Evolutionary conservation across 2,329 filamentous ascomycete genomes (phyloP), one percentile per base, ranked within the genome.

Genomic region (Acrodontium crateriforme): DNA sequence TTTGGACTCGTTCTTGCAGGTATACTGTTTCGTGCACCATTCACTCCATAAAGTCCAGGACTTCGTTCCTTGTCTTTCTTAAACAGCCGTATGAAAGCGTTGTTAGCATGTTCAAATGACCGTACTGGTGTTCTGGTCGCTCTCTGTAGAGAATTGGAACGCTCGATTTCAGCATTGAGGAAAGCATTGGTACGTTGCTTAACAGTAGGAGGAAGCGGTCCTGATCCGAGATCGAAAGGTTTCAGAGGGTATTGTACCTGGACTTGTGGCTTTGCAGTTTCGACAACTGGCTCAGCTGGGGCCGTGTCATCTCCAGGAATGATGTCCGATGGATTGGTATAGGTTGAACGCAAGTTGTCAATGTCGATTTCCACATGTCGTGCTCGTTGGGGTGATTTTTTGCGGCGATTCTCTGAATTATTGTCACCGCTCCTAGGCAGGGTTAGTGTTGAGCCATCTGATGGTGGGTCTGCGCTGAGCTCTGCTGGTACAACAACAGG

Each of bases 41-140:
- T n/a, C n/a, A n/a, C n/a, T n/a, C n/a, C n/a, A n/a, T n/a, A n/a
- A n/a, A n/a, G n/a, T n/a, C n/a, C n/a, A n/a, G n/a, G n/a, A n/a
- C n/a, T n/a, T n/a, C n/a, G n/a, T 15, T 41, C 31, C 25, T 46
- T 40, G 22, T 45, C 42, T 25, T 44, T 44, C 33, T 45, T 46
- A 38, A 55, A 55, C 6, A 55, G 41, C 30, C 46, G 45, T 6
- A 49, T 52, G 39, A 54, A 53, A 27, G 50, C 52, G 27, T 47
- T 51, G 29, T 46, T 53, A 40, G 52, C 52, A 31, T 52, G 51
- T 29, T 55, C 52, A 34, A 55, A 55, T 11, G 52, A 39, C 26
- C 52, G 42, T 9, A 55, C 52, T 16, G 51, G 47, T 35, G 41
- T 43, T 30, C 49, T 51, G 25, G 40, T 42, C 21, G 39, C 34